Conservation (phyloP, 371 early-diverging fungal genomes). For the Gilbertella persicaria region DNA sequence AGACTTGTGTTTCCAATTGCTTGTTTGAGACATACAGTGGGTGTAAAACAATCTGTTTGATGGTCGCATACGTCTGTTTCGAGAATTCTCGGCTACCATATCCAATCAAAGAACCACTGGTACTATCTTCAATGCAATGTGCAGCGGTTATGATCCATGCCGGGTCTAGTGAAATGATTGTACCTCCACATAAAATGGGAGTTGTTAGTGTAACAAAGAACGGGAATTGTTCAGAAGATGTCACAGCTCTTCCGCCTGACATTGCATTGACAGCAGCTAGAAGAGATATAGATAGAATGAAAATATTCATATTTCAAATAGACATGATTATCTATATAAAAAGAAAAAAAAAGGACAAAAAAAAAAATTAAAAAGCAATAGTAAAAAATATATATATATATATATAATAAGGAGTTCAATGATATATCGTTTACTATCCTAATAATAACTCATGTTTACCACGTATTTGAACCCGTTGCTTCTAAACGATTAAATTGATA, state of each 20-base stretch:
- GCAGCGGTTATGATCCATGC: constrained; percentile 44
- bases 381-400: no score
- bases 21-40: constrained; percentile 10
- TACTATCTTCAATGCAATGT: constrained; percentile 22
- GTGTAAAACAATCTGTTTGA: constrained; percentile 6
- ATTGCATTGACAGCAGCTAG: constrained; percentile 11
- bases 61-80: constrained; percentile 2
- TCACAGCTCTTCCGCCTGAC: constrained; percentile 24
- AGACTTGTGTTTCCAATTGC: constrained; percentile 5
- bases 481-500: constrained; percentile 14
- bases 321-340: no score
- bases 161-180: constrained; percentile 33
- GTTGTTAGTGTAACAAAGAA: constrained; percentile 29
- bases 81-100: constrained; percentile 10
- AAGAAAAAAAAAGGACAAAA: no score
- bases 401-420: background rate
- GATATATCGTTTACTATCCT: no score
- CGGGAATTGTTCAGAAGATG: constrained; percentile 18
- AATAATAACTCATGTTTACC: constrained; percentile 8
- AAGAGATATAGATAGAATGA: background rate
- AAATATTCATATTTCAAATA: no score
- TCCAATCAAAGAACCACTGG: constrained; percentile 1
- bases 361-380: no score
- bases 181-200: constrained; percentile 38
- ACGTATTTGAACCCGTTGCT: constrained; percentile 30